Conservation (phyloP, 2,329 filamentous ascomycete genomes). For the Pseudodiploospora longispora region DNA sequence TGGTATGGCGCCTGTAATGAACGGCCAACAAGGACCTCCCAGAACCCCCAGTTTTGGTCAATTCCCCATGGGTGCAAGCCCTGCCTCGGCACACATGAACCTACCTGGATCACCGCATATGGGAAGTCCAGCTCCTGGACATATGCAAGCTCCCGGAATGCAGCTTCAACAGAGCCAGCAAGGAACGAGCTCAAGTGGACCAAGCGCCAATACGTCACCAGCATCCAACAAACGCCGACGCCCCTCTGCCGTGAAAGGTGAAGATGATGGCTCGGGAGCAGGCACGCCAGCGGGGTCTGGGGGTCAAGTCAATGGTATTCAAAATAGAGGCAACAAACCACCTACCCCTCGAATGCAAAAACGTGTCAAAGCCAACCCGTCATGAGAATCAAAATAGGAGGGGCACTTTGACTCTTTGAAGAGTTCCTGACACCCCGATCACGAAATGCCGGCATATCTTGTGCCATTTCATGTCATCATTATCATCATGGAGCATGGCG, state of each 20-base stretch:
- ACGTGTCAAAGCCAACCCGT: slow-evolving; percentile 40
- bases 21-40: slow-evolving; percentile 41
- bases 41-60: slow-evolving; percentile 48
- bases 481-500: slow-evolving; percentile 29
- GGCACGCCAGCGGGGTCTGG: slow-evolving; percentile 36
- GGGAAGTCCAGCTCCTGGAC: slow-evolving; percentile 52
- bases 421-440: not conserved
- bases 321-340: slow-evolving; percentile 44
- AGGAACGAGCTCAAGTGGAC: slow-evolving; percentile 56
- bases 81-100: slow-evolving; percentile 50
- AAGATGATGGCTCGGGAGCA: slow-evolving; percentile 44
- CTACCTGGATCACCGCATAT: slow-evolving; percentile 54
- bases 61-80: slow-evolving; percentile 52
- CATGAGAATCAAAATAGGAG: slow-evolving; percentile 15
- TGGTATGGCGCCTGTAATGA: slow-evolving; percentile 30
- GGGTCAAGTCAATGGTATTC: slow-evolving; percentile 44
- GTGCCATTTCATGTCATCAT: slow-evolving; percentile 16
- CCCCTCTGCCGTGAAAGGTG: slow-evolving; percentile 48
- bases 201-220: slow-evolving; percentile 59
- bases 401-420: not conserved
- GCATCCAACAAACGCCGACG: slow-evolving; percentile 52
- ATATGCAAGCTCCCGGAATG: slow-evolving; percentile 59
- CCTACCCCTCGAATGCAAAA: slow-evolving; percentile 51
- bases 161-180: slow-evolving; percentile 61
- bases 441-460: slow-evolving; percentile 6